phyloP scores from a whole-genome alignment of 106 monocot genomes.

The Chionographis japonica region DNA sequence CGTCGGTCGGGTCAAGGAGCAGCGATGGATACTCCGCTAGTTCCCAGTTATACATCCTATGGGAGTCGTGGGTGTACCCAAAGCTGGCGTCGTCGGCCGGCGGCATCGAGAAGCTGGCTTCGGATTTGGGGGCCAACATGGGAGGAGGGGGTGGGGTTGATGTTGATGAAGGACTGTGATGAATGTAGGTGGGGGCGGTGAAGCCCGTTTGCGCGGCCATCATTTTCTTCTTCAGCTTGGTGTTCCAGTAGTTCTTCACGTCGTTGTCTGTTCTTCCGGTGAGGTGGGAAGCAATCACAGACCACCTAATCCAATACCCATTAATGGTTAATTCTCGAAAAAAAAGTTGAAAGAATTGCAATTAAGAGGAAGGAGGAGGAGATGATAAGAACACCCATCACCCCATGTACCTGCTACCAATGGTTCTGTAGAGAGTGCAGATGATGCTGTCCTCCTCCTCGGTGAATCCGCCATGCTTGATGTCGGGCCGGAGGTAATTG shows the following conservation, averaged over 20 bases:
- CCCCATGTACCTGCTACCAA: slow-evolving; percentile 53
- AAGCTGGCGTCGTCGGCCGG: no score
- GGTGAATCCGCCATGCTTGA: slow-evolving; percentile 68
- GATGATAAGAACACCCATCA: no score
- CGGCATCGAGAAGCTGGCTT: no score
- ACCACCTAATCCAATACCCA: slow-evolving; percentile 37
- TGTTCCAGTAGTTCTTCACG: slow-evolving; percentile 68
- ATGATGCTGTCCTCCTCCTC: slow-evolving; percentile 67
- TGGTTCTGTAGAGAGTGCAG: slow-evolving; percentile 42
- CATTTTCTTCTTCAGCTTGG: slow-evolving; percentile 49
- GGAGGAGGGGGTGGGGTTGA: no score
- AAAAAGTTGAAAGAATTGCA: not conserved
- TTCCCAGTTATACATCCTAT: no score
- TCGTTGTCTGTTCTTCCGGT: slow-evolving; percentile 65
- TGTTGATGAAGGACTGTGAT: not conserved
- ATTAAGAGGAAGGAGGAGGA: no score
- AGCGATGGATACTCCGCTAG: not conserved
- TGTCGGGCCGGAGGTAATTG: slow-evolving; percentile 58
- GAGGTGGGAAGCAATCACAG: slow-evolving; percentile 47
- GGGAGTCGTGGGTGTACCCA: no score
- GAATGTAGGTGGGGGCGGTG: not conserved
- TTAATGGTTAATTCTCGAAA: not conserved
- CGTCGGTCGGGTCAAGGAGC: no score
- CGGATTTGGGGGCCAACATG: not conserved
- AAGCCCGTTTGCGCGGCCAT: not conserved